These are phyloP conservation scores for Boletellus ananas DNA, from an alignment of 768 basidiomycete species.

Conservation along the genomic window DNA sequence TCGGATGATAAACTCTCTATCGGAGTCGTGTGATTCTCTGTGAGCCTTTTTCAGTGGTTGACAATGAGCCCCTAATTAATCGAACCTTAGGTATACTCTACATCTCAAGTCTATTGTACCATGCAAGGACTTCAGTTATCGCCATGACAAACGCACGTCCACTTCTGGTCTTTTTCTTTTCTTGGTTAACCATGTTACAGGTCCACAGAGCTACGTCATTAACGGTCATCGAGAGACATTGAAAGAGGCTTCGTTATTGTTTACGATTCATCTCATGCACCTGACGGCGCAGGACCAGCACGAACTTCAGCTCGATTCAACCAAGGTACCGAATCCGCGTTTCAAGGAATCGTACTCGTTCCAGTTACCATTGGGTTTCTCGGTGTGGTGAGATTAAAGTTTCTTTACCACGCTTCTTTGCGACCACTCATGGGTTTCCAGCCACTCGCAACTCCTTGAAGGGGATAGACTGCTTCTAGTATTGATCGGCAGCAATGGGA, in stretches of 20 bases:
- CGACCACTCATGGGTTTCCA: conserved; percentile 8
- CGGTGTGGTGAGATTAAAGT: conserved; percentile 18
- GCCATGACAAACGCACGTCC: conserved; percentile 4
- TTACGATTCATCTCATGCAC: conserved; percentile 28
- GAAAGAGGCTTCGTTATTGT: conserved; percentile 19
- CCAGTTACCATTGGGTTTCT: conserved; percentile 20
- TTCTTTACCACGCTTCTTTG: background rate
- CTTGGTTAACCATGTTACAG: conserved; percentile 7
- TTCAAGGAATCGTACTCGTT: conserved; percentile 27
- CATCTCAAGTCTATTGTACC: conserved; percentile 8
- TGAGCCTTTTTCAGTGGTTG: conserved; percentile 2
- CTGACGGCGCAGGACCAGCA: conserved; percentile 29
- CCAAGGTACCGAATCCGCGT: conserved; percentile 20
- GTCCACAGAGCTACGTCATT: conserved; percentile 13
- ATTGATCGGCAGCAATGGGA: conserved; percentile 30
- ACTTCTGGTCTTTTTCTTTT: background rate
- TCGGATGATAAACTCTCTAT: conserved; percentile 18
- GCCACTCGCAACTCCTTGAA: conserved; percentile 40
- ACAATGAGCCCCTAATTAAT: background rate
- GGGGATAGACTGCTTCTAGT: conserved; percentile 40
- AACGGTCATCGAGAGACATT: conserved; percentile 18
- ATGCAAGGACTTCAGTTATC: background rate
- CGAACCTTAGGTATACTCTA: conserved; percentile 13
- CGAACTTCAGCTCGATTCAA: conserved; percentile 25
- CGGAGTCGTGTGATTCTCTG: conserved; percentile 15